These are phyloP conservation scores for Mucor racemosus DNA, from an alignment of 371 early-diverging fungal genomes.

Conservation along the genomic window DNA sequence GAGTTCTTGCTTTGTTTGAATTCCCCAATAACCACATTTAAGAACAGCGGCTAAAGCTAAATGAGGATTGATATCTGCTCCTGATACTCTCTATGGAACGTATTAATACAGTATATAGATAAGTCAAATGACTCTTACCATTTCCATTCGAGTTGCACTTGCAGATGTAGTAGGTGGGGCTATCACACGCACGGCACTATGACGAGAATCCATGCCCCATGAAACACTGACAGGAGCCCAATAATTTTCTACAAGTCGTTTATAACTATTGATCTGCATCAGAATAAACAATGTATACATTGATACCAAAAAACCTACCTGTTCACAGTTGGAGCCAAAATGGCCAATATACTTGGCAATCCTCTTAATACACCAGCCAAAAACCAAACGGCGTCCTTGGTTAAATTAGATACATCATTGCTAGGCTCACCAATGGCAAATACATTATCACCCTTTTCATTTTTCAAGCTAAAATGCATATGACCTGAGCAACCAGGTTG, in stretches of 20 bases:
- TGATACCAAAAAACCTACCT: slow-evolving; percentile 37
- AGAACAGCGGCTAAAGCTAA: slow-evolving; percentile 79
- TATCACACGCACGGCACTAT: slow-evolving; percentile 79
- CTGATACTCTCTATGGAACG: slow-evolving; percentile 67
- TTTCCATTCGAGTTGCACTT: slow-evolving; percentile 73
- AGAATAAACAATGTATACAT: not conserved
- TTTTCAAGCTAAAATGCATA: slow-evolving; percentile 75
- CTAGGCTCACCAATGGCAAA: slow-evolving; percentile 51
- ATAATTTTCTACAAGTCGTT: slow-evolving; percentile 81
- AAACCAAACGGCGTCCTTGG: slow-evolving; percentile 66
- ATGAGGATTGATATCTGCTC: slow-evolving; percentile 85
- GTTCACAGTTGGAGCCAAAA: slow-evolving; percentile 84
- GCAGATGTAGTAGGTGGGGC: slow-evolving; percentile 72
- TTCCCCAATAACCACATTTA: slow-evolving; percentile 81
- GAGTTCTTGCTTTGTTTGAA: slow-evolving; percentile 62
- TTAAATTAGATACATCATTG: slow-evolving; percentile 45
- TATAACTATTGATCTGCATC: slow-evolving; percentile 61
- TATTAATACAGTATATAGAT: slow-evolving; percentile 1
- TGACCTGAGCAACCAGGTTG: slow-evolving; percentile 87
- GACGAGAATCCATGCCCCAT: slow-evolving; percentile 82
- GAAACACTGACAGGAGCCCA: slow-evolving; percentile 88
- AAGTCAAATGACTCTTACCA: slow-evolving; percentile 34
- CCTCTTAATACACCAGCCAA: slow-evolving; percentile 78
- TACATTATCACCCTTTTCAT: slow-evolving; percentile 54
- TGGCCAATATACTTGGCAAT: slow-evolving; percentile 75